Base-by-base conservation (phyloP, 2,329 filamentous ascomycete species). In the Xylariales sp. region DNA sequence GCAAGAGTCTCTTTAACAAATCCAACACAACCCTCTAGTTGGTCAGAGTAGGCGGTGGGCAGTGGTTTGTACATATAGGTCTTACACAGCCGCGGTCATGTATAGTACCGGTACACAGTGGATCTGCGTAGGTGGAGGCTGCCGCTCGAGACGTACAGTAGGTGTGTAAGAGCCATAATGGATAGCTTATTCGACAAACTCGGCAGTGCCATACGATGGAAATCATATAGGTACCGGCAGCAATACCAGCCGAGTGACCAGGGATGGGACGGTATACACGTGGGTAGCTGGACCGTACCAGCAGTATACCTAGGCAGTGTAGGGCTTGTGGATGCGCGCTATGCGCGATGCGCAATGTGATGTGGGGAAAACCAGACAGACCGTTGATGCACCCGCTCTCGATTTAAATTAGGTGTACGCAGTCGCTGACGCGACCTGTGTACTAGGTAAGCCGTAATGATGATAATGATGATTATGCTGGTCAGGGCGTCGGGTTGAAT, bases 1-100 rank as follows among this genome's bases (percentile, higher is more conserved):
- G 39, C 12, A 50, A 56, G 49, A 39, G n/a, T 46, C 49, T 61
- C 45, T 69, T 65, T 46, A 63, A 56, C 50, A 56, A 41, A 66
- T 39, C 52, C 48, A 39, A 43, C 41, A 59, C 30, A 43, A 46
- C 45, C 10, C 46, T 57, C 28, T 45, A 50, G 23, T 48, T 48
- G 10, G 23, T 32, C 30, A 34, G 48, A 58, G 50, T 12, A 18
- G 23, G 46, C 32, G 36, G 36, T 14, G 30, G 46, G 54, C 52
- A 34, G 53, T 56, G 39, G 41, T 57, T 57, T 28, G 53, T 45
- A 52, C 45, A 52, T 50, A 46, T 36, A 39, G 18, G 34, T 63
- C 60, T 48, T 49, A 56, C 60, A 62, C 30, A 45, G 52, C 50
- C 60, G 41, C 60, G 48, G n/a, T 48, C 28, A 36, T 57, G 32